phyloP scores from a whole-genome alignment of 495 filamentous ascomycete genomes.

The Aspergillus indologenus region DNA sequence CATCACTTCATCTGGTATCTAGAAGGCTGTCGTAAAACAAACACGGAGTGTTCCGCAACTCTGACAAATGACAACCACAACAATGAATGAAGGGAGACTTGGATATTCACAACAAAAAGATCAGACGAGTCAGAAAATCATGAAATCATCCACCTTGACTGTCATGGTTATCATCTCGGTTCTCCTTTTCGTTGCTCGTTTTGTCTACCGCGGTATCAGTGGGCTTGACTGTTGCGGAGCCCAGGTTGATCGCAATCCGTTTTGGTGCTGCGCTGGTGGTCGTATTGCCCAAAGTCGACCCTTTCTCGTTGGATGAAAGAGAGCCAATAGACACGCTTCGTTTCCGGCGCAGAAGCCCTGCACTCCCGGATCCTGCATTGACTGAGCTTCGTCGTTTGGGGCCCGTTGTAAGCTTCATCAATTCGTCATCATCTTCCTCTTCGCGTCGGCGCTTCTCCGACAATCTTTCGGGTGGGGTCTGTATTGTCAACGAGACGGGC shows the following conservation, averaged over 20 bases:
- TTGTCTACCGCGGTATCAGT: conserved; percentile 17
- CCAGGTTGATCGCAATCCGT: conserved; percentile 50
- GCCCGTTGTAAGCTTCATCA: conserved; percentile 64
- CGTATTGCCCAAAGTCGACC: conserved; percentile 22
- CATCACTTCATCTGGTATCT: conserved; percentile 43
- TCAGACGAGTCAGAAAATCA: conserved; percentile 1
- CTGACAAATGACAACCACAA: conserved; percentile 11
- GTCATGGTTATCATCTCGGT: conserved; percentile 28
- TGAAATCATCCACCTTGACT: conserved; percentile 28
- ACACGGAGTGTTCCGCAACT: conserved; percentile 19
- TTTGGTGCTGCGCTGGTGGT: conserved; percentile 39
- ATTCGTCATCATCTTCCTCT: conserved; percentile 80
- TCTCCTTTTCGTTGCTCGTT: conserved; percentile 39
- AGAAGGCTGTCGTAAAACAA: conserved; percentile 29
- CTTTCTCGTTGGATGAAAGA: conserved; percentile 29
- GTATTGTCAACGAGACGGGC: conserved; percentile 29
- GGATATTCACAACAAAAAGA: conserved; percentile 1
- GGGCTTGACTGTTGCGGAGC: conserved; percentile 22
- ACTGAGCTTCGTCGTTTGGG: conserved; percentile 63
- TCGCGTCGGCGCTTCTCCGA: conserved; percentile 89
- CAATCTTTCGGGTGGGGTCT: conserved; percentile 65
- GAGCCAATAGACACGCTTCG: conserved; percentile 40
- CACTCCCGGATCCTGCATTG: conserved; percentile 33
- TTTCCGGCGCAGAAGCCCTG: conserved; percentile 38
- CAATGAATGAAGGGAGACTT: conserved; percentile 8